Conservation (phyloP, 352 stramenopile genomes). For the Phytophthora nicotianae region DNA sequence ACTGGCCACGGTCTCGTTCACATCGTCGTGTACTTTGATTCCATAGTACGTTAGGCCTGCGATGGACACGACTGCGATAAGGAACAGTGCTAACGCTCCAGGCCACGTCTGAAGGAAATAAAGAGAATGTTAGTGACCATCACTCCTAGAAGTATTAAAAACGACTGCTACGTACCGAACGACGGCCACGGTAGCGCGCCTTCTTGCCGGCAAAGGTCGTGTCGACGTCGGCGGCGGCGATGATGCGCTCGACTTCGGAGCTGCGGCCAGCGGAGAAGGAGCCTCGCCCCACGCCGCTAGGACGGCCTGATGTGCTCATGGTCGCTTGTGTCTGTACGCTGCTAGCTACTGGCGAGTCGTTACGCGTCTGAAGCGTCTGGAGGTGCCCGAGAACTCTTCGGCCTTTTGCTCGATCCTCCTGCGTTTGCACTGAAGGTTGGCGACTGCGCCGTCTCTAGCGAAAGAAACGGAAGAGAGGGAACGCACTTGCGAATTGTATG, state of each 20-base stretch:
- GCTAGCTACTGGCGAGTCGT: conserved; percentile 7
- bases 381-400: not conserved
- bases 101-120: conserved; percentile 65
- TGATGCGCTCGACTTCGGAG: conserved; percentile 86
- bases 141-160: conserved; percentile 4
- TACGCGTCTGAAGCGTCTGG: conserved; percentile 15
- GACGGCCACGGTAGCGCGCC: conserved; percentile 67
- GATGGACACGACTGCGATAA: conserved; percentile 63
- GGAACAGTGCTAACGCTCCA: conserved; percentile 65
- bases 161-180: conserved; percentile 49
- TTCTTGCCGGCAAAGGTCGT: conserved; percentile 85
- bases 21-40: conserved; percentile 61
- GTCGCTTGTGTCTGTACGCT: conserved; percentile 14
- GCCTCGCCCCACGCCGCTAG: conserved; percentile 38
- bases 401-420: conserved; percentile 1
- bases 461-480: conserved; percentile 32
- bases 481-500: conserved; percentile 1
- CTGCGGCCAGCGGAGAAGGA: conserved; percentile 57
- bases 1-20: conserved; percentile 54
- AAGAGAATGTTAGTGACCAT: conserved; percentile 10
- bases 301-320: conserved; percentile 42
- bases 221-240: conserved; percentile 77
- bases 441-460: conserved; percentile 10
- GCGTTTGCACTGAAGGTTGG: conserved; percentile 28
- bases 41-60: conserved; percentile 80